Conservation (phyloP, 2,329 filamentous ascomycete genomes). For the Fusarium lyarnte region DNA sequence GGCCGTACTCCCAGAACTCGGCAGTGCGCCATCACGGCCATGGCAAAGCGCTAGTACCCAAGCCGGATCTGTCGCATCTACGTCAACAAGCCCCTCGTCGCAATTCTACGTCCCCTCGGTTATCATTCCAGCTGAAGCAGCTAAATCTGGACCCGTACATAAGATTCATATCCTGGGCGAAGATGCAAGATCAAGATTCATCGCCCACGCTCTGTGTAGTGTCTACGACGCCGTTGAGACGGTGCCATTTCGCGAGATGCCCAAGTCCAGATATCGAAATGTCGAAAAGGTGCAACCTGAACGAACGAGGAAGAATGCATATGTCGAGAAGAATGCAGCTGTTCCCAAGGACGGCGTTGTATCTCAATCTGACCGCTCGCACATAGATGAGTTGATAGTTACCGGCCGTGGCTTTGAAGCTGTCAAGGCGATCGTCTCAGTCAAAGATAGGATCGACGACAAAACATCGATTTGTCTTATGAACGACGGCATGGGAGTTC, state of each 20-base stretch:
- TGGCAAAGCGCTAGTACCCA: constrained; percentile 26
- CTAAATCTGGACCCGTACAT: constrained; percentile 47
- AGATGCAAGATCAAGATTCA: constrained; percentile 53
- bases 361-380: constrained; percentile 50
- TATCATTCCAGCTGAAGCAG: constrained; percentile 46
- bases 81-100: constrained; percentile 26
- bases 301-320: constrained; percentile 27
- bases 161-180: constrained; percentile 56
- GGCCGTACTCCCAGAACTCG: constrained; percentile 34
- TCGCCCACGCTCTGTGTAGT: constrained; percentile 53
- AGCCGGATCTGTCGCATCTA: constrained; percentile 20
- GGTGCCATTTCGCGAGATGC: constrained; percentile 43
- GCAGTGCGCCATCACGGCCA: constrained; percentile 28
- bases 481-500: constrained; percentile 83
- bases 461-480: constrained; percentile 79
- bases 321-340: constrained; percentile 38
- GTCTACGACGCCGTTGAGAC: constrained; percentile 54
- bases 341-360: neutral
- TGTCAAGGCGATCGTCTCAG: constrained; percentile 63
- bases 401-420: constrained; percentile 66
- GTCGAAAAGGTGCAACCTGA: constrained; percentile 39
- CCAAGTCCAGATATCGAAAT: constrained; percentile 46
- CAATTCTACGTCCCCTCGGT: constrained; percentile 51
- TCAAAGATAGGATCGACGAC: constrained; percentile 73
- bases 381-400: constrained; percentile 77